Conservation (phyloP, 129 eudicot genomes). For the Oenanthe sinensis region DNA sequence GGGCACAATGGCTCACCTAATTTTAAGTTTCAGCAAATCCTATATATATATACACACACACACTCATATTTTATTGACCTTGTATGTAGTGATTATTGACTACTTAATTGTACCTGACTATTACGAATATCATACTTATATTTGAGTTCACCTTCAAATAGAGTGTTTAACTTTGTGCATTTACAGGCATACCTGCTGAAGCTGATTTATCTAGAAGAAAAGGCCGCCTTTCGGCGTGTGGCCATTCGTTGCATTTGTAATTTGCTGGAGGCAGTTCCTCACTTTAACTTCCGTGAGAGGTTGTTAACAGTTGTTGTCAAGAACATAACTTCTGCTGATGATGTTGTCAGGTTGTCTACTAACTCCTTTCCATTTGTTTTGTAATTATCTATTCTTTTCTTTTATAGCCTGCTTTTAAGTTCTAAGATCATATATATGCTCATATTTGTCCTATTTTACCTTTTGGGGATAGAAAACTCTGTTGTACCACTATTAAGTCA, state of each 20-base stretch:
- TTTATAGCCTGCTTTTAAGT: neutral
- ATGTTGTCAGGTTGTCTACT: slow-evolving; percentile 57
- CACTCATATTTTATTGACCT: neutral
- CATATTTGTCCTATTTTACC: neutral
- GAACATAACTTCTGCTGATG: slow-evolving; percentile 77
- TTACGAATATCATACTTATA: neutral
- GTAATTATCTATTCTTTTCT: neutral
- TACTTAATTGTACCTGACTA: neutral
- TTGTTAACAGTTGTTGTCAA: slow-evolving; percentile 59
- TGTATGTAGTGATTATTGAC: neutral
- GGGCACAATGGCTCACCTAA: neutral
- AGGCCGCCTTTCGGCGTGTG: slow-evolving; percentile 46
- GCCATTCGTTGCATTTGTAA: slow-evolving; percentile 75
- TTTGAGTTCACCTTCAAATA: neutral
- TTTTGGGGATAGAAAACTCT: slow-evolving; percentile 48
- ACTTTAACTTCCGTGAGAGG: slow-evolving; percentile 71
- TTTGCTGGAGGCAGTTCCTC: slow-evolving; percentile 80
- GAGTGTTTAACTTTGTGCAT: neutral
- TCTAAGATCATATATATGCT: slow-evolving; percentile 3
- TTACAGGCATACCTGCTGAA: slow-evolving; percentile 72
- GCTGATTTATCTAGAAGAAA: slow-evolving; percentile 50
- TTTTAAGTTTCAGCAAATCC: neutral
- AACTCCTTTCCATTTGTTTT: neutral
- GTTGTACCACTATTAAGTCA: slow-evolving; percentile 62
- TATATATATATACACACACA: too few relatives aligned